Percentiles rank a stretch among this genome's conserved stretches.
Evolutionary conservation across 2,329 filamentous ascomycete species (phyloP).

Genomic region (Plenodomus tracheiphilus): DNA sequence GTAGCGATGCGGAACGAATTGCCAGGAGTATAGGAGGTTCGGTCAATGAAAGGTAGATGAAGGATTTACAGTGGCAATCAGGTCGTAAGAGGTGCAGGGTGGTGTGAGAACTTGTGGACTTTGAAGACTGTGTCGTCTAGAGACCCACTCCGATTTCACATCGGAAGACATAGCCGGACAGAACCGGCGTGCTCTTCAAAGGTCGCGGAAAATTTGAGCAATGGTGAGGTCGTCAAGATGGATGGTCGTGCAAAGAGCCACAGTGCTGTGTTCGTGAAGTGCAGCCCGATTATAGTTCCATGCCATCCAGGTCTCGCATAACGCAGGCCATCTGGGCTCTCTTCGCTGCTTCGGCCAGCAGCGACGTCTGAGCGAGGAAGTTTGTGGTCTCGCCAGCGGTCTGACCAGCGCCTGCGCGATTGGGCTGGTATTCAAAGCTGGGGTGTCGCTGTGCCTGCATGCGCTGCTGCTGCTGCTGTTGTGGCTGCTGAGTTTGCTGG

Average conservation of each 20-base stretch:
- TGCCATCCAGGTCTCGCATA: slow-evolving; percentile 80
- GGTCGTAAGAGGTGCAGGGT: background rate
- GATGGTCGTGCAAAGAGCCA: background rate
- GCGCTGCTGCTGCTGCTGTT: slow-evolving; percentile 35
- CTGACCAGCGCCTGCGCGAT: slow-evolving; percentile 37
- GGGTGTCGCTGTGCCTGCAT: slow-evolving; percentile 30
- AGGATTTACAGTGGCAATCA: background rate
- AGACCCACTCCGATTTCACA: slow-evolving; percentile 19
- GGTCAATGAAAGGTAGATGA: background rate
- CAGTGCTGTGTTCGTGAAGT: background rate
- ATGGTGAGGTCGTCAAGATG: background rate
- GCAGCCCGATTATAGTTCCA: slow-evolving; percentile 54
- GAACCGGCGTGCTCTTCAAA: background rate
- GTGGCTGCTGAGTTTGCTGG: slow-evolving; percentile 30
- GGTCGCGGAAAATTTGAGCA: background rate
- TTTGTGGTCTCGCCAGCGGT: slow-evolving; percentile 55
- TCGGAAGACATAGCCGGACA: background rate
- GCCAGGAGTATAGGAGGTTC: background rate
- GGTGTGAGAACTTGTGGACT: slow-evolving; percentile 8
- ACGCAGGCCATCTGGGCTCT: slow-evolving; percentile 87
- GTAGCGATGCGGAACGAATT: background rate
- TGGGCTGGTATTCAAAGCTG: slow-evolving; percentile 41
- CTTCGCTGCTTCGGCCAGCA: slow-evolving; percentile 91
- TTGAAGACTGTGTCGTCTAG: slow-evolving; percentile 8
- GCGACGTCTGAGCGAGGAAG: slow-evolving; percentile 79